Evolutionary conservation across 2,329 filamentous ascomycete genomes (phyloP), one percentile per base, ranked within the genome.

Genomic region (Penicillium griseofulvum): DNA sequence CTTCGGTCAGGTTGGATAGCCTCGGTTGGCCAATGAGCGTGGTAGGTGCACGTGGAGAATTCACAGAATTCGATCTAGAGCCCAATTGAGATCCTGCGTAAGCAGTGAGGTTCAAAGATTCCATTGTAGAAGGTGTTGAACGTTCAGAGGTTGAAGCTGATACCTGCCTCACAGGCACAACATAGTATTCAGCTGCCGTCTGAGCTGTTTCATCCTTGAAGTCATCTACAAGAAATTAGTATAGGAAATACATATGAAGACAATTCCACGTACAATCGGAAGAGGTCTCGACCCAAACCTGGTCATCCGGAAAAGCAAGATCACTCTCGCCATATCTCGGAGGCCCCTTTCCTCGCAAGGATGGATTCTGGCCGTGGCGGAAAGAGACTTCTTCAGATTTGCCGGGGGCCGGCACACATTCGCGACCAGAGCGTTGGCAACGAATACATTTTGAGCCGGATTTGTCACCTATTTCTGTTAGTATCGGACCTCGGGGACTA

Each of bases 341-440:
- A 51, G 70, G 70, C 2, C 69, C 70, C 52, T 62, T 68, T 46
- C 68, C 64, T 42, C 69, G 64, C 46, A 72, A 56, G 33, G 70
- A 72, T 7, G 70, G 70, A 36, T 72, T 72, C 49, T 72, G 70
- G n/a, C 70, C 70, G 59, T 72, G 70, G 39, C 70, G 69, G 57
- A 72, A 72, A 22, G 70, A 70, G 43, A 72, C 62, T 49, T 71
- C 70, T 55, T 72, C 70, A 28, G 67, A 67, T 59, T 68, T 71
- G 22, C 57, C 62, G 39, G 69, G 70, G 28, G 68, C 67, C 36
- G 69, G 70, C 34, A 72, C 59, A 52, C 70, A 72, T 60, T 71
- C 65, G 42, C 70, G 65, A 42, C 70, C 70, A 46, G 70, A 71
- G 65, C 69, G 63, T 57, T 70, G 70, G 49, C 70, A 72, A 55